Evolutionary conservation across 1,284 basidiomycete genomes (phyloP).

Genomic region (Coniferiporia sulphurascens): DNA sequence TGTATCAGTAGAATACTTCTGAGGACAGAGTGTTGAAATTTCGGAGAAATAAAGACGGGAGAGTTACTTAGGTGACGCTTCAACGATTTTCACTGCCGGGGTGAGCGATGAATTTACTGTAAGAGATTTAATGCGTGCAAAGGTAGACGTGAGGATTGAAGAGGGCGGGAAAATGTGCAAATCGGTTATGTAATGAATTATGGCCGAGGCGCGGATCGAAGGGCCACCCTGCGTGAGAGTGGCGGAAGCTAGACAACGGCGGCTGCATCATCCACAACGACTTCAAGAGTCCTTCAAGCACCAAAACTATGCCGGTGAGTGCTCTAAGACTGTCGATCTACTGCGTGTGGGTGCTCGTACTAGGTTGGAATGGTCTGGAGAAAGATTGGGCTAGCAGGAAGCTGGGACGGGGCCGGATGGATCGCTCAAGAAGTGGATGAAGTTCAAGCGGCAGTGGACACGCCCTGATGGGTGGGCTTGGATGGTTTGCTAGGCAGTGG

Average conservation of each 20-base stretch:
- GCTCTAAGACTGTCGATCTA: not conserved
- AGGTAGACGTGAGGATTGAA: too few species aligned
- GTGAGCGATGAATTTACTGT: too few species aligned
- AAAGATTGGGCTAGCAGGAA: not conserved
- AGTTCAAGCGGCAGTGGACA: not conserved
- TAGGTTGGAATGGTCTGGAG: not conserved
- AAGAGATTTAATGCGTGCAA: too few species aligned
- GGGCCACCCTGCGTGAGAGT: not conserved
- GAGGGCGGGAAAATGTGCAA: too few species aligned
- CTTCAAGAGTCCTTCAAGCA: not conserved
- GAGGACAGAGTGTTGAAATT: too few species aligned
- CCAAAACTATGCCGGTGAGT: slow-evolving; percentile 5
- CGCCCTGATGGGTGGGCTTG: not conserved
- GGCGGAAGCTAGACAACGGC: not conserved
- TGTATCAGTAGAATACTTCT: too few species aligned
- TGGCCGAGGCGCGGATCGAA: not conserved
- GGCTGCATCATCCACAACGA: not conserved
- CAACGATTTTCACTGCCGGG: too few species aligned
- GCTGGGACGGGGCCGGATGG: not conserved
- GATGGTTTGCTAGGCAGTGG: not conserved
- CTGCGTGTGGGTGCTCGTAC: not conserved
- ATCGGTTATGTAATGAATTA: not conserved
- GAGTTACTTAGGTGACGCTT: too few species aligned
- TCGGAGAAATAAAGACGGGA: too few species aligned
- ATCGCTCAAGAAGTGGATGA: not conserved